These are phyloP conservation scores for Moricandia moricandioides DNA, from an alignment of 345 rosid species.

Conservation along the genomic window DNA sequence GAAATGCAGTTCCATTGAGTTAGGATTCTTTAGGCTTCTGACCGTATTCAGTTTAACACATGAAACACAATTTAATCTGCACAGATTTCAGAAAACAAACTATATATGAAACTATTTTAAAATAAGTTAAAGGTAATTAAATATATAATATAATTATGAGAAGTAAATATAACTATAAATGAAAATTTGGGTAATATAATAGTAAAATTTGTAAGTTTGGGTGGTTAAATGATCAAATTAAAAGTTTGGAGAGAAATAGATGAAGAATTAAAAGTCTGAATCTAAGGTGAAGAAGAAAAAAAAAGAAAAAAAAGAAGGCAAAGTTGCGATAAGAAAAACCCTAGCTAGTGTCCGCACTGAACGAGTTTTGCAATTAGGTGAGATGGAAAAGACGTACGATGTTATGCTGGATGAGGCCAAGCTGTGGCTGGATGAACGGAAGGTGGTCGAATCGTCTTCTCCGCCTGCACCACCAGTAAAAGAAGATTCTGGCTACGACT, in stretches of 20 bases:
- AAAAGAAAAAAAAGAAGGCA: not conserved
- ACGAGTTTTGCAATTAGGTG: not conserved
- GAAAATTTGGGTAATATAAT: not conserved
- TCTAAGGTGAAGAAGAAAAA: not conserved
- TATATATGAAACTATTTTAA: no score
- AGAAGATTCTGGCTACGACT: not conserved
- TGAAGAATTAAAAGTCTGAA: not conserved
- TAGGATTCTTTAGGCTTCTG: no score
- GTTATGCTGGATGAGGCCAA: not conserved
- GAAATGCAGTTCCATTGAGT: not conserved
- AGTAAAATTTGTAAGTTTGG: not conserved
- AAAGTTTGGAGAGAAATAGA: not conserved
- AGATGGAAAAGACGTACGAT: not conserved
- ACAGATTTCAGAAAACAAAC: no score
- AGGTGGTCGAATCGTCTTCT: not conserved
- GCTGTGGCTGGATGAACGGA: not conserved
- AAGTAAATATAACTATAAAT: not conserved
- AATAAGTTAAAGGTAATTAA: no score
- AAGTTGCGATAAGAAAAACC: not conserved
- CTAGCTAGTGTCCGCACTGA: not conserved
- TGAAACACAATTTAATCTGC: no score
- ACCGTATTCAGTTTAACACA: no score
- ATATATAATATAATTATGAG: no score
- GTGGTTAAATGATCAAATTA: not conserved
- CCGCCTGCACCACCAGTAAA: not conserved